phyloP scores from a whole-genome alignment of 2,329 filamentous ascomycete genomes.

The Pezicula rhizophila region DNA sequence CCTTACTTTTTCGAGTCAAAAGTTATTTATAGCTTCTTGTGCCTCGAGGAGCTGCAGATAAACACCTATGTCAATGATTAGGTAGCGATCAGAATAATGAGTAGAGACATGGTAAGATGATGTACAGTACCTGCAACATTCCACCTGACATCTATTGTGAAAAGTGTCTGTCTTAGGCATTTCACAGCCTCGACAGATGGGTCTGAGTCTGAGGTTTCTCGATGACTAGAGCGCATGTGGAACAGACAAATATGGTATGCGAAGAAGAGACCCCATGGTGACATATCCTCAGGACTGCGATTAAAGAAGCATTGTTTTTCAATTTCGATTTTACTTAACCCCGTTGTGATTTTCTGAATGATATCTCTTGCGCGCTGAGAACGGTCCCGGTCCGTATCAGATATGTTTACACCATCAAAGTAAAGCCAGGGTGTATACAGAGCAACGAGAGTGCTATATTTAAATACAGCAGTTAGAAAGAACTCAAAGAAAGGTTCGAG shows the following conservation, averaged over 20 bases:
- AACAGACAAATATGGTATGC: conserved; percentile 1
- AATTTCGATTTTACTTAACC: background rate
- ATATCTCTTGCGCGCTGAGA: background rate
- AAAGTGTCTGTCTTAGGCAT: background rate
- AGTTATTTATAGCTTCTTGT: conserved; percentile 6
- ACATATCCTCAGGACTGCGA: conserved; percentile 1
- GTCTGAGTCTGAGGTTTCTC: background rate
- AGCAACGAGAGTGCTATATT: conserved; percentile 1
- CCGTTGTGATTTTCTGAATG: background rate
- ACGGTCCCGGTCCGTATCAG: background rate
- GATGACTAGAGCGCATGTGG: background rate
- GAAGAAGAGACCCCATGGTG: conserved; percentile 6
- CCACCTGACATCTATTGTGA: background rate
- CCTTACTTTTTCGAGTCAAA: conserved; percentile 1
- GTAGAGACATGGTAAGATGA: background rate
- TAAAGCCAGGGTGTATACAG: background rate
- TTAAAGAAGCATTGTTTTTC: conserved; percentile 1
- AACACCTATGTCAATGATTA: conserved; percentile 1
- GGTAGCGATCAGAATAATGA: background rate
- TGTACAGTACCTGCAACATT: conserved; percentile 2
- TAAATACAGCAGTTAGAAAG: background rate
- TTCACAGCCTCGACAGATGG: background rate
- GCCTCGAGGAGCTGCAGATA: conserved; percentile 8
- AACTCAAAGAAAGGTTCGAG: background rate
- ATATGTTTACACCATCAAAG: background rate